Conservation (phyloP, 2,329 filamentous ascomycete genomes). For the Pseudogymnoascus sp. region DNA sequence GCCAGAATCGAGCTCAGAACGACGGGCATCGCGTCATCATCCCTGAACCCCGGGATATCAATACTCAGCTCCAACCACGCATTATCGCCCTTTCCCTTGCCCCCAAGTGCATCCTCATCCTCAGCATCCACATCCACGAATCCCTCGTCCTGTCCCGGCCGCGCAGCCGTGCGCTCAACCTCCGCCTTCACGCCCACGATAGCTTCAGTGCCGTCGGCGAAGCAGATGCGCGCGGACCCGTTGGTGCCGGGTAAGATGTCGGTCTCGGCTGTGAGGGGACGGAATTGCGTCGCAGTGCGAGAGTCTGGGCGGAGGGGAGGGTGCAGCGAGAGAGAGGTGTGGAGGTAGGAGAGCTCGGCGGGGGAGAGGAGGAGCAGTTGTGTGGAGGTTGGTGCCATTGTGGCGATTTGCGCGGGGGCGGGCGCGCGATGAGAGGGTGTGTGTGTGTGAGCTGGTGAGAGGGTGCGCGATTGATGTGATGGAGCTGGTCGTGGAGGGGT, state of each 20-base stretch:
- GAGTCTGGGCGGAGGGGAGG: constrained; percentile 88
- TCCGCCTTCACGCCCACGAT: constrained; percentile 94
- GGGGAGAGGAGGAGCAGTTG: constrained; percentile 76
- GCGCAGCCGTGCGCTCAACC: constrained; percentile 61
- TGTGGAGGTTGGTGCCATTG: constrained; percentile 49
- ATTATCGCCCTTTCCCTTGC: constrained; percentile 43
- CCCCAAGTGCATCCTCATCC: constrained; percentile 28
- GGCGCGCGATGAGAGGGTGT: background rate
- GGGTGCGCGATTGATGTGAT: background rate
- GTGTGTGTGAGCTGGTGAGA: background rate
- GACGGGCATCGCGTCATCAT: constrained; percentile 83
- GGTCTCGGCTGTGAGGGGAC: constrained; percentile 81
- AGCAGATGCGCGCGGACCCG: constrained; percentile 86
- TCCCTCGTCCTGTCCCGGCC: constrained; percentile 18
- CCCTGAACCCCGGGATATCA: constrained; percentile 82
- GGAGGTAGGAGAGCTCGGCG: constrained; percentile 91
- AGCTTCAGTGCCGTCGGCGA: constrained; percentile 90
- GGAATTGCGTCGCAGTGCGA: constrained; percentile 75
- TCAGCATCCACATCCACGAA: constrained; percentile 32
- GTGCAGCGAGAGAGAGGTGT: constrained; percentile 70
- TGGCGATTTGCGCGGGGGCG: background rate
- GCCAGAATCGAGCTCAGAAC: constrained; percentile 82
- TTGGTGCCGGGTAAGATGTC: constrained; percentile 84
- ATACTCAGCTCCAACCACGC: constrained; percentile 84
- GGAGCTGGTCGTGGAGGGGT: background rate